phyloP scores from a whole-genome alignment of 129 eudicot genomes.

The Deinandra increscens region DNA sequence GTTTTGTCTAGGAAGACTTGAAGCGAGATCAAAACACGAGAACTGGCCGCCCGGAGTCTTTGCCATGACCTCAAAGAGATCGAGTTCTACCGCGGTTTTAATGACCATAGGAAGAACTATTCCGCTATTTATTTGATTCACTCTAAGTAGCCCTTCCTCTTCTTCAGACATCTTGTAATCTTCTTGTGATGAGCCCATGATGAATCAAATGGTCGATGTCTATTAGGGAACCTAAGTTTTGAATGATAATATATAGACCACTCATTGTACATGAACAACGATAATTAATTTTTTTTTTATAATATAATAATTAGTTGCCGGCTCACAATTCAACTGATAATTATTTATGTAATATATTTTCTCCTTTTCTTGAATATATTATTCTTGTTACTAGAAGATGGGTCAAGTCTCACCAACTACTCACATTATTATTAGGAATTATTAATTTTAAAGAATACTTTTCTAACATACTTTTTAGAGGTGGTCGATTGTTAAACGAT shows the following conservation, averaged over 20 bases:
- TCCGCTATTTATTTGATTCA: constrained; percentile 17
- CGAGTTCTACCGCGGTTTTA: constrained; percentile 39
- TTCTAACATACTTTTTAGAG: too few species aligned
- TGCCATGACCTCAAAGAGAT: constrained; percentile 30
- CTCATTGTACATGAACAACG: too few species aligned
- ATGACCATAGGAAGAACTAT: constrained; percentile 41
- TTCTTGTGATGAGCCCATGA: constrained; percentile 19
- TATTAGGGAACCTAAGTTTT: constrained; percentile 5
- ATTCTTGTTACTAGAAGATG: too few species aligned
- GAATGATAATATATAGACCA: neutral
- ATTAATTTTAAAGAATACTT: too few species aligned
- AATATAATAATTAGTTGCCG: too few species aligned
- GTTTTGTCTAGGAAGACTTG: constrained; percentile 30
- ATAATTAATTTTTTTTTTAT: too few species aligned
- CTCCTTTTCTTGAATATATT: too few species aligned
- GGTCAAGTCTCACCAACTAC: neutral
- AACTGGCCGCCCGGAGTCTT: constrained; percentile 25
- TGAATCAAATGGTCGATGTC: neutral
- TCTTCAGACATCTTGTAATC: constrained; percentile 22
- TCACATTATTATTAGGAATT: neutral
- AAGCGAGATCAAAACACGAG: constrained; percentile 40
- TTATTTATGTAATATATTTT: too few species aligned
- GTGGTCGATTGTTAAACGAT: neutral
- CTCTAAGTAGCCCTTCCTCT: constrained; percentile 24
- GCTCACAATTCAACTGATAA: too few species aligned